phyloP scores from a whole-genome alignment of 2,329 filamentous ascomycete genomes.

The Penicillium sp. region DNA sequence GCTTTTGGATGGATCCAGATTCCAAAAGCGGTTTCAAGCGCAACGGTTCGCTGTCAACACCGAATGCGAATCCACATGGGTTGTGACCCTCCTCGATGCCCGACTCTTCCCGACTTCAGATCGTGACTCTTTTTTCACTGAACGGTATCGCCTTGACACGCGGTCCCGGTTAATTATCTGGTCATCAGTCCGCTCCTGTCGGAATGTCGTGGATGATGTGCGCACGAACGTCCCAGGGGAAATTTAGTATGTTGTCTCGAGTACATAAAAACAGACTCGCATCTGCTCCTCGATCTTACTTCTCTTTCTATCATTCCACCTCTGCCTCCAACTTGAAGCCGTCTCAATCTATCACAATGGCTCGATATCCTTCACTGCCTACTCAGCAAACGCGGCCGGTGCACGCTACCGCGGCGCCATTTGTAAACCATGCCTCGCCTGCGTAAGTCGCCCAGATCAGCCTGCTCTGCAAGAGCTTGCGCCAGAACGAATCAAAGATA shows the following conservation, averaged over 20 bases:
- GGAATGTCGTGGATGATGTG: conserved; percentile 37
- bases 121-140: conserved; percentile 25
- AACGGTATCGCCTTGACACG: conserved; percentile 16
- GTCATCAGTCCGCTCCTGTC: conserved; percentile 53
- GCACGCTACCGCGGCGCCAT: conserved; percentile 33
- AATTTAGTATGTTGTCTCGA: conserved; percentile 31
- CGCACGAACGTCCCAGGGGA: conserved; percentile 31
- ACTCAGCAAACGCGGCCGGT: conserved; percentile 38
- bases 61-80: conserved; percentile 25
- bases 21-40: conserved; percentile 18
- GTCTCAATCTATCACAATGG: conserved; percentile 32
- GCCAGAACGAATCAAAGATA: not conserved
- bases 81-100: conserved; percentile 18
- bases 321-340: conserved; percentile 18
- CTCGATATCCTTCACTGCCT: conserved; percentile 30
- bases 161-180: conserved; percentile 26
- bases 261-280: conserved; percentile 35
- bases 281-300: conserved; percentile 21
- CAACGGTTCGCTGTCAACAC: conserved; percentile 30
- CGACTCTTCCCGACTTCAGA: conserved; percentile 32
- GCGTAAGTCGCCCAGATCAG: conserved; percentile 30
- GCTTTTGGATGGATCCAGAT: conserved; percentile 25
- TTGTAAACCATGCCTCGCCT: conserved; percentile 33
- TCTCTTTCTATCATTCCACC: conserved; percentile 21
- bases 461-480: not conserved